Evolutionary conservation across 2,329 filamentous ascomycete species (phyloP).

Genomic region (Mycosphaerella sp.): DNA sequence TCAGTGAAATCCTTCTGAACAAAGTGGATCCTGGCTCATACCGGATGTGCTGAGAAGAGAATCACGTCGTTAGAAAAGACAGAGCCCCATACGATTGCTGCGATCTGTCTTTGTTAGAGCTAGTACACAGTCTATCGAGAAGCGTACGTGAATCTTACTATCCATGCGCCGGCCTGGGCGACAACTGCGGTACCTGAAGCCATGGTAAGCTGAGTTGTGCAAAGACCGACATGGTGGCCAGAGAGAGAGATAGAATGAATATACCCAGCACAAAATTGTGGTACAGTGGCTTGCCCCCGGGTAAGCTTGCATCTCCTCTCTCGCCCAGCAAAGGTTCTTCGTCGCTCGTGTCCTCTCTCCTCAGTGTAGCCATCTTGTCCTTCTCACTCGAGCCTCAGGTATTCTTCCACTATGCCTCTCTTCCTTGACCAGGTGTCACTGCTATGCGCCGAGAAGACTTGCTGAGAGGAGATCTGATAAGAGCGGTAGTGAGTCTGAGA

Average conservation of each 20-base stretch:
- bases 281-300: constrained; percentile 56
- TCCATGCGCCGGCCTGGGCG: constrained; percentile 70
- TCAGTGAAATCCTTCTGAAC: neutral
- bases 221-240: neutral
- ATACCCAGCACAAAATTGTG: constrained; percentile 71
- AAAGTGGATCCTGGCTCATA: constrained; percentile 43
- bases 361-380: constrained; percentile 3
- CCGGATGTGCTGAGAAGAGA: constrained; percentile 83
- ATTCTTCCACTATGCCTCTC: too few relatives aligned
- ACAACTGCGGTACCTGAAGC: constrained; percentile 68
- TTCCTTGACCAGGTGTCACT: neutral
- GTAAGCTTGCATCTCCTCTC: constrained; percentile 67
- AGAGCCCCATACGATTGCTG: constrained; percentile 68
- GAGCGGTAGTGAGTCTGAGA: neutral
- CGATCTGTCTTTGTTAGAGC: constrained; percentile 45
- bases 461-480: constrained; percentile 5
- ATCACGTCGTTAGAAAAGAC: constrained; percentile 66
- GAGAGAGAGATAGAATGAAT: constrained; percentile 18
- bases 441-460: neutral
- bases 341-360: constrained; percentile 42
- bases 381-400: neutral
- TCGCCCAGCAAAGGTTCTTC: constrained; percentile 65
- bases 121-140: neutral
- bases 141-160: constrained; percentile 43
- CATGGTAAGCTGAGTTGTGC: constrained; percentile 4